Percentiles rank a stretch among this genome's conserved stretches.
These are phyloP conservation scores for Elsinoe arachidis DNA, from an alignment of 2,329 filamentous ascomycete species.

Conservation along the genomic window DNA sequence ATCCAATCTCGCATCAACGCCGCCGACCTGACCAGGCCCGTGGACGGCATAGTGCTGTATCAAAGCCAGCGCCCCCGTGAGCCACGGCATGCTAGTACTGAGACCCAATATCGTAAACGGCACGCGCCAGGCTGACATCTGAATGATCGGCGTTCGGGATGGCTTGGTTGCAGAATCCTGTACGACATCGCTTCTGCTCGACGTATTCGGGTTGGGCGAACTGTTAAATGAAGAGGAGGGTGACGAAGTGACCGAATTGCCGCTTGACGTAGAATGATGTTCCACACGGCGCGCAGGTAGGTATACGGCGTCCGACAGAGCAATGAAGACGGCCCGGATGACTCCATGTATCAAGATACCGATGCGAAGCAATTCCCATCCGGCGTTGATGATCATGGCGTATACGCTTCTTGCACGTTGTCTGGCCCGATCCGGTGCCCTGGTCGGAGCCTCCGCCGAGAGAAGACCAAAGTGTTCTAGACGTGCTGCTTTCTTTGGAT, in stretches of 20 bases:
- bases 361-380: constrained; percentile 45
- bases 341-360: constrained; percentile 40
- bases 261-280: constrained; percentile 17
- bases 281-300: constrained; percentile 45
- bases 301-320: constrained; percentile 59
- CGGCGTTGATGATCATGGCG: constrained; percentile 4
- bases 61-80: constrained; percentile 65
- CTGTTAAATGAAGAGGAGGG: constrained; percentile 2
- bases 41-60: constrained; percentile 63
- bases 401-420: background rate
- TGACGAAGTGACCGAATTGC: background rate
- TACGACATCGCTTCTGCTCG: constrained; percentile 10
- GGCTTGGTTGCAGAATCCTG: constrained; percentile 9
- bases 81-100: constrained; percentile 80
- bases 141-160: constrained; percentile 53
- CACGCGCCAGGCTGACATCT: constrained; percentile 70
- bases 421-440: constrained; percentile 8
- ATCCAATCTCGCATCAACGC: constrained; percentile 70
- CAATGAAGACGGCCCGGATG: constrained; percentile 56
- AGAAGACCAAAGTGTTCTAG: constrained; percentile 52
- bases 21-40: constrained; percentile 67
- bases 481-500: constrained; percentile 28
- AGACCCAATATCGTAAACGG: constrained; percentile 64
- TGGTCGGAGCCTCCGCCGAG: constrained; percentile 23
- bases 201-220: constrained; percentile 22